Conservation (phyloP, 345 rosid species). For the Iberis pinnata region DNA sequence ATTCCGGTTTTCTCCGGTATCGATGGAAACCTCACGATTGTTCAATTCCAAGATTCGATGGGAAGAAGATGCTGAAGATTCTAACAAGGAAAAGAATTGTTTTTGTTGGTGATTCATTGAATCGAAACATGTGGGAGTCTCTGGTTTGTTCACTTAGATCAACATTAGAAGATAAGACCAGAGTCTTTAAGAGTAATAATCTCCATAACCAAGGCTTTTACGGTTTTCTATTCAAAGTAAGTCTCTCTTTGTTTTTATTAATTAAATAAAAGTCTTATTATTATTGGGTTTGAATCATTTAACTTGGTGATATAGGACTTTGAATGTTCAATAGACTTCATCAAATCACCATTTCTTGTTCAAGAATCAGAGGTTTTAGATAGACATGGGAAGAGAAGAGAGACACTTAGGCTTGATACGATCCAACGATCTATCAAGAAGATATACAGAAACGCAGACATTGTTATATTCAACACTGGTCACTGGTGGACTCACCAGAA, state of each 20-base stretch:
- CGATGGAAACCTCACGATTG: slow-evolving; percentile 54
- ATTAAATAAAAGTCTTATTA: background rate
- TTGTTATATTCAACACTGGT: slow-evolving; percentile 59
- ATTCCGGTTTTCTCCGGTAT: slow-evolving; percentile 37
- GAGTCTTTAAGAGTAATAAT: slow-evolving; percentile 37
- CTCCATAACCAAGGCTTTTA: slow-evolving; percentile 43
- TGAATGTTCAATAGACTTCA: slow-evolving; percentile 47
- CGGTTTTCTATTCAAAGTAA: slow-evolving; percentile 40
- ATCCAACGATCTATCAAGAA: slow-evolving; percentile 32
- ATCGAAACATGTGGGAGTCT: slow-evolving; percentile 76
- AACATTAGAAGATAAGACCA: slow-evolving; percentile 45
- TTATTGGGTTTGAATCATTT: background rate
- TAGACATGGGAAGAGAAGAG: slow-evolving; percentile 29
- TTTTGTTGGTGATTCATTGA: slow-evolving; percentile 66
- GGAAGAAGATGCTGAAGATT: slow-evolving; percentile 48
- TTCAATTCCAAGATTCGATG: slow-evolving; percentile 57
- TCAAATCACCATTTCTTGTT: slow-evolving; percentile 53
- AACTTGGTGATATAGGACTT: slow-evolving; percentile 30
- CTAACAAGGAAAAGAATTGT: slow-evolving; percentile 54
- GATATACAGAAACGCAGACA: slow-evolving; percentile 43
- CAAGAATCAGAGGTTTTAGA: slow-evolving; percentile 43
- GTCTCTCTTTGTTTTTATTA: too few species aligned
- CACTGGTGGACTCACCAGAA: slow-evolving; percentile 76
- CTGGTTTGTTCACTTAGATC: slow-evolving; percentile 54
- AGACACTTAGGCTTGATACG: slow-evolving; percentile 48